Base-by-base conservation (phyloP, 106 monocot species). In the Allium fistulosum region DNA sequence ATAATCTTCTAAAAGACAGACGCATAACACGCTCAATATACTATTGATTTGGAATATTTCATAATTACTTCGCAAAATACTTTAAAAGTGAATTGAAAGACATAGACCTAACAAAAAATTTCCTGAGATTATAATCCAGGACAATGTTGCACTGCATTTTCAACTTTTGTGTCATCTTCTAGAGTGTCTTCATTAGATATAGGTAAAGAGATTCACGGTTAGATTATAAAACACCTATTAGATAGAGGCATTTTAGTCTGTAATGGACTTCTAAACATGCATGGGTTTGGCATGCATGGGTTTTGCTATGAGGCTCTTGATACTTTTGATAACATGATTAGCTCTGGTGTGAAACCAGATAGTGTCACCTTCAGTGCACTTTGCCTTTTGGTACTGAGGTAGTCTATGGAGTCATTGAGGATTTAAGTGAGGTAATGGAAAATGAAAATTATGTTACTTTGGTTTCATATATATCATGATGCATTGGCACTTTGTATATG, bases 261-360 rank as follows among this genome's bases (percentile, higher is more conserved):
- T 49, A 86, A 86, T 53, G 79, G 68, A 1, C 68, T 86, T 37
- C 57, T 86, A 11, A 76, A 86, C 62, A 74, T 86, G 82, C 82
- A 82, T 11, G 79, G 79, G 2, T 80, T 74, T 18, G 86, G 82
- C 9, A 77, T 80, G 73, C 70, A 82, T 27, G 82, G 86, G 9
- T 57, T 76, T 22, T 82, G 82, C 7, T 68, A 82, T 15, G 71
- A 74, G 53, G 86, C 86, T 17, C 76, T 86, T 26, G 63, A 11
- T 5, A 50, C 74, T 8, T 86, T 82, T 26, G 18, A 49, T 28
- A 50, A 52, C 67, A 86, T 91, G 90, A 60, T 77, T 50, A 14
- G 46, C 45, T 69, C 16, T 17, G 77, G 67, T 15, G 4, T 68
- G 53, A 55, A 79, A 61, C 90, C 90, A 7, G 86, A 91, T 64